A percentile compares a stretch with the other conserved stretches of the same genome.
These are phyloP conservation scores for Pyrenophora graminea DNA, from an alignment of 2,329 filamentous ascomycete genomes.

Conservation along the genomic window DNA sequence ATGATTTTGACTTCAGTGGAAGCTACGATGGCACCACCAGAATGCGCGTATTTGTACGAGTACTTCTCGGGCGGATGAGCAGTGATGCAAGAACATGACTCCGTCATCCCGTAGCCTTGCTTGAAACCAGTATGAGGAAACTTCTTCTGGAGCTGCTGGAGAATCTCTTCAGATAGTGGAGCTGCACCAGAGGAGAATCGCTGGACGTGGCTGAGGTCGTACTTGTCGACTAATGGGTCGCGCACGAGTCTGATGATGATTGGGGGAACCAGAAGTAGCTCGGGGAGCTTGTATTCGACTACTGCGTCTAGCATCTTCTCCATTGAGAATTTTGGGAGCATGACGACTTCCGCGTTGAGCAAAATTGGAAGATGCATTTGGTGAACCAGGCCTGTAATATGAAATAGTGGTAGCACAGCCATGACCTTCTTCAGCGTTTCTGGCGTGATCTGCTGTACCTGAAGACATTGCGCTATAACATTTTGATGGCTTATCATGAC, in stretches of 20 bases:
- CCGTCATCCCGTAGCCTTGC: constrained; percentile 72
- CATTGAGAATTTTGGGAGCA: constrained; percentile 67
- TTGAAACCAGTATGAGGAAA: constrained; percentile 66
- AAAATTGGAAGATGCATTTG: constrained; percentile 65
- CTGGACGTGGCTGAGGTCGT: constrained; percentile 60
- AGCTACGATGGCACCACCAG: constrained; percentile 61
- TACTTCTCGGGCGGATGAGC: constrained; percentile 62
- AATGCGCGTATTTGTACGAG: constrained; percentile 61
- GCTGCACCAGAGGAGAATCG: constrained; percentile 66
- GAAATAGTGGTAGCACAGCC: constrained; percentile 41
- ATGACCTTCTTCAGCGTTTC: constrained; percentile 48
- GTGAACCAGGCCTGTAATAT: constrained; percentile 45
- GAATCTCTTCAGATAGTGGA: constrained; percentile 61
- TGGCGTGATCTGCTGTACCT: constrained; percentile 51
- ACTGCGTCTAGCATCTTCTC: constrained; percentile 53
- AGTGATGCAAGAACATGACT: constrained; percentile 66
- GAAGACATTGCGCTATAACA: constrained; percentile 62
- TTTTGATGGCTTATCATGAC: constrained; percentile 46
- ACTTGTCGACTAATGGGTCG: constrained; percentile 59
- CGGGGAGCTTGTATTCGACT: constrained; percentile 55
- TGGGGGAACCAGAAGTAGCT: constrained; percentile 59
- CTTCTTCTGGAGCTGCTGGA: constrained; percentile 58
- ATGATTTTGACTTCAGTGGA: constrained; percentile 65
- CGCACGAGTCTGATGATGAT: constrained; percentile 65
- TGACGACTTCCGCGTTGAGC: constrained; percentile 68